These are phyloP conservation scores for Colletotrichum sp. DNA, from an alignment of 2,329 filamentous ascomycete species.

Conservation along the genomic window DNA sequence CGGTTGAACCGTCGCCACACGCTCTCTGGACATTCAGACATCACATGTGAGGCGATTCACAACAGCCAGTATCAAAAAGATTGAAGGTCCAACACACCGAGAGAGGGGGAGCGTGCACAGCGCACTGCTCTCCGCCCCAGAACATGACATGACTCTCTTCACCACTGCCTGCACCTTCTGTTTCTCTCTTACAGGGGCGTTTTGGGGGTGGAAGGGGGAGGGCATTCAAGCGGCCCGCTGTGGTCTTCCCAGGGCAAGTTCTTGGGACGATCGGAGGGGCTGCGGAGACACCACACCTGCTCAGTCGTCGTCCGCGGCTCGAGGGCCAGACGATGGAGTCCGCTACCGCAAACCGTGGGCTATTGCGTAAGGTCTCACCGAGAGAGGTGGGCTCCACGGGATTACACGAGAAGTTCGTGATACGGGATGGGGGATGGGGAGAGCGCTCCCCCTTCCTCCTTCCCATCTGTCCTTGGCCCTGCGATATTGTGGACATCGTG, in stretches of 20 bases:
- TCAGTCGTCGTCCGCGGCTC: neutral
- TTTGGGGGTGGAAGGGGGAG: neutral
- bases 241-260: constrained; percentile 26
- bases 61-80: neutral
- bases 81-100: neutral
- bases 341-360: neutral
- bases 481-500: neutral
- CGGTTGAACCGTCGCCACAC: neutral
- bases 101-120: neutral
- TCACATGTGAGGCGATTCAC: neutral
- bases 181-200: neutral
- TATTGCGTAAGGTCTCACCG: neutral
- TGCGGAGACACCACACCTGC: constrained; percentile 26
- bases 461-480: neutral
- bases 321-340: neutral
- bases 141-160: neutral
- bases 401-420: neutral
- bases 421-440: neutral
- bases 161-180: neutral
- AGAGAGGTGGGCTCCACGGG: neutral
- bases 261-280: constrained; percentile 52
- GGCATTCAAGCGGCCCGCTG: neutral
- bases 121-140: neutral
- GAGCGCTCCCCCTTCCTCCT: neutral
- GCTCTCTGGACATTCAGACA: neutral